These are phyloP conservation scores for Lentinula edodes DNA, from an alignment of 768 basidiomycete genomes.

Conservation along the genomic window DNA sequence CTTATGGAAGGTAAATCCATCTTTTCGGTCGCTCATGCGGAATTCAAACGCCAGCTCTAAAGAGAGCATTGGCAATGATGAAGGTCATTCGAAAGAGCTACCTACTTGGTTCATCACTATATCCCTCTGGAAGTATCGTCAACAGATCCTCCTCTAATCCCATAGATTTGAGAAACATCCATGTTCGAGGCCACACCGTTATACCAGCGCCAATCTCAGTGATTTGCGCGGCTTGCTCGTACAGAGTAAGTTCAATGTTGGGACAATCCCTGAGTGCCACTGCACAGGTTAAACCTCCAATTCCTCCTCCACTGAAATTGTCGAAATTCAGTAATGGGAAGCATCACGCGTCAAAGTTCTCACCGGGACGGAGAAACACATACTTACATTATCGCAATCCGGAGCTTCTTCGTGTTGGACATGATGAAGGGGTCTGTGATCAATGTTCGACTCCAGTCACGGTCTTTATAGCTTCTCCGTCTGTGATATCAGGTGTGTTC, in stretches of 20 bases:
- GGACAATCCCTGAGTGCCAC: slow-evolving; percentile 19
- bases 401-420: neutral
- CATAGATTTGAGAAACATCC: slow-evolving; percentile 32
- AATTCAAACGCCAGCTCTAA: slow-evolving; percentile 19
- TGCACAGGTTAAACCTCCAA: slow-evolving; percentile 34
- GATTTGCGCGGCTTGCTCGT: slow-evolving; percentile 33
- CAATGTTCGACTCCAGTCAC: neutral
- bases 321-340: neutral
- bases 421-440: neutral
- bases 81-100: neutral
- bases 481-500: neutral
- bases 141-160: slow-evolving; percentile 27
- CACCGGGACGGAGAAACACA: neutral
- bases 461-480: neutral
- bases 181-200: slow-evolving; percentile 31
- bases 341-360: neutral
- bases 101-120: slow-evolving; percentile 17
- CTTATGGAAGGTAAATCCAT: slow-evolving; percentile 24
- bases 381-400: slow-evolving; percentile 13
- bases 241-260: slow-evolving; percentile 30
- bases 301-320: slow-evolving; percentile 33
- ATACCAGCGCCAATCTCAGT: slow-evolving; percentile 42
- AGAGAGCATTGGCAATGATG: slow-evolving; percentile 4
- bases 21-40: slow-evolving; percentile 27
- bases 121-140: slow-evolving; percentile 9